Evolutionary conservation across 2,329 filamentous ascomycete genomes (phyloP), one percentile per base, ranked within the genome.

Genomic region (Plectosphaerella cucumerina): DNA sequence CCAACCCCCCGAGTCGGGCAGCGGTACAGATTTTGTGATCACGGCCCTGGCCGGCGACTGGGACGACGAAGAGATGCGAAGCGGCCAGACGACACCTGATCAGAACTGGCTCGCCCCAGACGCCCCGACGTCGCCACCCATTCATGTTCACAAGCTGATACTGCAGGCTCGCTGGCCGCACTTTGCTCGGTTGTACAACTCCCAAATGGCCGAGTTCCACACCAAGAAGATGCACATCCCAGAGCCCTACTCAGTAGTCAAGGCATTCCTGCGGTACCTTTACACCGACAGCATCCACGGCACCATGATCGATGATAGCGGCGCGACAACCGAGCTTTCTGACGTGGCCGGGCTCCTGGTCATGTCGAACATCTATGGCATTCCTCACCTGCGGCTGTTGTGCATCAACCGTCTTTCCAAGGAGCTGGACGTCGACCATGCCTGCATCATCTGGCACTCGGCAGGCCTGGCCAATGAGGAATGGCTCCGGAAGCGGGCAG

Each of bases 311-410:
- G 68, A 72, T n/a, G 72, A 75, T 44, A 74, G 90, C 44, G 84
- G 85, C 53, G 88, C 92, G 34, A 90, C 94, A 71, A 81, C 82
- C 0, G 80, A 86, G 46, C 81, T 97, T 18, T 83, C 86, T 26
- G 92, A 97, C 59, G 91, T 97, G 14, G 93, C 94, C 0, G 93
- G 94, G 9, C 84, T 99, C 68, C 80, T 99, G 3, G 93, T 99
- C 57, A 95, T 99, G 89, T 91, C 91, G 42, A 97, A 97, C 67
- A 89, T 97, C 44, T 99, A 99, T 72, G 93, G 97, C 64, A 95
- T 99, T 73, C 92, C 92, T 1, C 90, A 94, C 59, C 82, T 99
- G 21, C 88, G 93, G 18, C 81, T 96, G 8, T 78, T 97, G 2
- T 97, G 93, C 65, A 89, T 97, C 50, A 93, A 96, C 65, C 84